Evolutionary conservation across 2,329 filamentous ascomycete species (phyloP), one percentile per base, ranked within the genome.

Genomic region (Cladosporium sp.): DNA sequence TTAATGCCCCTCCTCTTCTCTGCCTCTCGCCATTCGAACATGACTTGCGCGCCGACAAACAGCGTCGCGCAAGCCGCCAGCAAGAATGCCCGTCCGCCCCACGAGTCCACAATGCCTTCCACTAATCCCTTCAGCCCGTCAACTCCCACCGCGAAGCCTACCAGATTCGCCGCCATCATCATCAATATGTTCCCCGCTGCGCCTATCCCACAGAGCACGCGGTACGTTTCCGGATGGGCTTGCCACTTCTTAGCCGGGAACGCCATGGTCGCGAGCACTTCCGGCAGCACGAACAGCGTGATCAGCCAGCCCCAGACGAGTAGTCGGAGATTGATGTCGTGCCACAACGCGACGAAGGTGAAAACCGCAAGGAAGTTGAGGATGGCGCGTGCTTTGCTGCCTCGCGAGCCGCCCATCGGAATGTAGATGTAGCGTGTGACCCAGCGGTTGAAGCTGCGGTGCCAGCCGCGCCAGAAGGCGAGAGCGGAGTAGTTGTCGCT

Each of bases 241-340:
- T 83, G 82, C 83, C 87, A 97, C 59, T 81, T 83, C 38, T 77
- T 77, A 49, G 78, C 75, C 0, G 92, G 91, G 68, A 98, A 95
- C 0, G 91, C 54, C 37, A 82, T 74, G 0, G 77, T 75, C 0
- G 83, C 89, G 7, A 87, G 73, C 61, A 92, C 81, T 74, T 98
- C 93, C 0, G 93, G 93, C 6, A 96, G 68, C 69, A 98, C 89
- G 71, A 98, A 98, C 19, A 97, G 73, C 0, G 95, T 91, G 58
- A 98, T 83, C 37, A 98, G 78, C 93, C 93, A 98, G 28, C 93
- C 92, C 93, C 93, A 98, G 69, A 95, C 86, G 32, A 98, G 78
- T 37, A 98, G 77, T 9, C 86, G 82, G 31, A 97, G 80, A 71
- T 95, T 86, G 64, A 98, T 95, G 63, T 98, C 93, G 71, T 98